Base-by-base conservation (phyloP, 345 rosid species). In the Rhodamnia rubescens region DNA sequence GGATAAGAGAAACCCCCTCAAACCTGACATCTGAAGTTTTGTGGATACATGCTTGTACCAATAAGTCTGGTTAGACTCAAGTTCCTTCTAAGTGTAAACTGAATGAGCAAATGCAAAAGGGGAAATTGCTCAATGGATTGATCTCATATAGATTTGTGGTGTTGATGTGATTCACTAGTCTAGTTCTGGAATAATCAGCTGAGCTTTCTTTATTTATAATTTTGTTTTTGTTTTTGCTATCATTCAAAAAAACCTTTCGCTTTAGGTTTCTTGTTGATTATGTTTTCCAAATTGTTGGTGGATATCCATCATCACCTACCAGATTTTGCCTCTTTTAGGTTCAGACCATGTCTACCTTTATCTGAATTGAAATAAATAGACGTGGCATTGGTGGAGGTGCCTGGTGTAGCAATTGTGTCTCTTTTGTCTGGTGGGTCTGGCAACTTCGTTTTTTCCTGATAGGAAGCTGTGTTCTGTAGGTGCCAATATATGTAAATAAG, bases 401-500 rank as follows among this genome's bases (percentile, higher is more conserved):
- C 24, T 54, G 57, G 57, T 54, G 57, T 54, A 20, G 24, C 24
- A 54, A 54, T 54, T 54, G 54, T 53, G 21, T 2, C 54, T 14
- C 21, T 15, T 53, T 53, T 53, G 54, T 18, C 20, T 15, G 5
- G 54, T 54, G 57, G 57, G 24, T 9, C 57, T 21, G 57, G 57
- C 57, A 54, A 26, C 24, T 54, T 32, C 13, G 0, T 69, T 2
- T 50, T 20, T 53, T 82, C 58, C 55, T 53, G 47, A 53, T 82
- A 52, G 53, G 51, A 81, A 42, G 84, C 82, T 88, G 80, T 58
- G 74, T 50, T 44, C 84, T 87, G 85, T 95, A 97, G 98, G 98
- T 95, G 86, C 99, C 99, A 29, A 92, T 97, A 89, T 94, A 90
- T 90, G 95, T 97, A 75, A 93, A 89, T 87, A 97, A 92, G 92